phyloP scores from a whole-genome alignment of 2,329 filamentous ascomycete genomes.

The Microcera coccophila region DNA sequence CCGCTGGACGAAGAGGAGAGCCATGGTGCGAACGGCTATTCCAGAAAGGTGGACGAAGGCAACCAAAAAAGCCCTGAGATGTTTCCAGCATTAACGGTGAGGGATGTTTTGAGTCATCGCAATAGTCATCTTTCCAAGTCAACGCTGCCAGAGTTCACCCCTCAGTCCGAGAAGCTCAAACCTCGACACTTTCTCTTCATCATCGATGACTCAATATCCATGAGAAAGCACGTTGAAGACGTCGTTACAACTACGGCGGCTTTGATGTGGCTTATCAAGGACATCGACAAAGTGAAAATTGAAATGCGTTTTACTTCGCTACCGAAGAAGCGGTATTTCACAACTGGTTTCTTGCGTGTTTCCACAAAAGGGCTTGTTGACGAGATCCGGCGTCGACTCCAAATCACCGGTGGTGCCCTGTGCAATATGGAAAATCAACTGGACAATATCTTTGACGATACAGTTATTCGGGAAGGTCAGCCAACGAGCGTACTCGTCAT shows the following conservation, averaged over 20 bases:
- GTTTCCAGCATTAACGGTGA: background rate
- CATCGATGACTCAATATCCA: conserved; percentile 14
- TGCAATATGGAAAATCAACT: conserved; percentile 13
- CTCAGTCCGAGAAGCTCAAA: background rate
- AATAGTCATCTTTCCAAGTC: background rate
- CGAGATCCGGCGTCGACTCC: background rate
- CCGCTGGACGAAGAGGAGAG: too few relatives aligned
- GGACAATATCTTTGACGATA: conserved; percentile 1
- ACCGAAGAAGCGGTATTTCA: background rate
- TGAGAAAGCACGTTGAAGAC: background rate
- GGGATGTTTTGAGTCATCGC: background rate
- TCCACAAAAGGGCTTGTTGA: background rate
- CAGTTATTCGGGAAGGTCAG: background rate
- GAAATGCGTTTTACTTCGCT: conserved; percentile 13
- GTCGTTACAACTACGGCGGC: background rate
- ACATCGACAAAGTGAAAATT: background rate
- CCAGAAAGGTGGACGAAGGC: too few relatives aligned
- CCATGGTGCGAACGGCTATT: too few relatives aligned
- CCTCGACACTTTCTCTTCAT: conserved; percentile 12
- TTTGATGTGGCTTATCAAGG: conserved; percentile 7
- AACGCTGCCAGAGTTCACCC: conserved; percentile 1
- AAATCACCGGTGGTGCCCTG: background rate
- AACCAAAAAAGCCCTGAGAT: background rate
- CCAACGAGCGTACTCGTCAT: conserved; percentile 12
- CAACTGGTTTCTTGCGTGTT: background rate